Evolutionary conservation across 148 eudicot genomes (phyloP).

Genomic region (Rhododendron simsii): DNA sequence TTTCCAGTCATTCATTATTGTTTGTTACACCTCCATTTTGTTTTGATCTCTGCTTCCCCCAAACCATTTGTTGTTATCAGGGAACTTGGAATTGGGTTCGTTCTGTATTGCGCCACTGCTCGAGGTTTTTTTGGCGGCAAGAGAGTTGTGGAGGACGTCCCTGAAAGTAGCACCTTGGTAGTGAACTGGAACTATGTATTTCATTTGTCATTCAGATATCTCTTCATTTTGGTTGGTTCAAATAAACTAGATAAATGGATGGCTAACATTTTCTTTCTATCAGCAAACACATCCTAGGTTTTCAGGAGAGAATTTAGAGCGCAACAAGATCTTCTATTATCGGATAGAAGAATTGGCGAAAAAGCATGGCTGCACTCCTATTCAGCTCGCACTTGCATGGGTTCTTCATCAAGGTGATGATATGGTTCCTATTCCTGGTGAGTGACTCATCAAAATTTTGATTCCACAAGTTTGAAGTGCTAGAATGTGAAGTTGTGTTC

Average conservation of each 20-base stretch:
- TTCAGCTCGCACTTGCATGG: constrained; percentile 81
- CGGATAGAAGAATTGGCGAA: constrained; percentile 43
- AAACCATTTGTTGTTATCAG: constrained; percentile 19
- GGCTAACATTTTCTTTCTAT: background rate
- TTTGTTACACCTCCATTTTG: background rate
- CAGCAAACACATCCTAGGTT: constrained; percentile 58
- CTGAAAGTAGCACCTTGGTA: constrained; percentile 54
- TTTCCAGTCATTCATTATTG: background rate
- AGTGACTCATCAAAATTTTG: background rate
- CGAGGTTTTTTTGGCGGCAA: constrained; percentile 74
- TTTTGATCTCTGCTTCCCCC: background rate
- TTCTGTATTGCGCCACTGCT: constrained; percentile 71
- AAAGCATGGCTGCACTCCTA: constrained; percentile 57
- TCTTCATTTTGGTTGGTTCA: background rate
- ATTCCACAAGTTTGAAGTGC: background rate
- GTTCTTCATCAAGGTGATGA: constrained; percentile 60
- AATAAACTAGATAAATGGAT: background rate
- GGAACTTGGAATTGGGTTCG: constrained; percentile 77
- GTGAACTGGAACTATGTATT: background rate
- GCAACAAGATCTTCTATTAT: constrained; percentile 55
- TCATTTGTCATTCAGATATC: background rate
- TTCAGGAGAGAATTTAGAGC: constrained; percentile 46
- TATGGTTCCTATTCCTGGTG: constrained; percentile 48
- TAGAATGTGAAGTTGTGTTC: background rate
- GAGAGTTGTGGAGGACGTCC: constrained; percentile 52